These are phyloP conservation scores for Metschnikowia reukaufii DNA, from an alignment of 805 yeast species.

Conservation along the genomic window DNA sequence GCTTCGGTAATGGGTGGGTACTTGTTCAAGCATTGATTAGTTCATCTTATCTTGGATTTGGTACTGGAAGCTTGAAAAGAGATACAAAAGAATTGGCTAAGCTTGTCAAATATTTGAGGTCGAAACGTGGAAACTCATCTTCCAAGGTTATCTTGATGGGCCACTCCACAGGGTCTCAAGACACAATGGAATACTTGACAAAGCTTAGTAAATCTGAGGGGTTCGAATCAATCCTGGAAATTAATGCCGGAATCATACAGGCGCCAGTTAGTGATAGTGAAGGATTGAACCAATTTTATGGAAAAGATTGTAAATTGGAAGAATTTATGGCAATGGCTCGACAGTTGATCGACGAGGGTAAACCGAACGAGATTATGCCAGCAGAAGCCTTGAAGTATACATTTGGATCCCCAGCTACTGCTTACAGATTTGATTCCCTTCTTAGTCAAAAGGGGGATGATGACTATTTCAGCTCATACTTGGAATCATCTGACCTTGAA, in stretches of 20 bases:
- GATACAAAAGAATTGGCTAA: slow-evolving; percentile 58
- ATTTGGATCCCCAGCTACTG: slow-evolving; percentile 61
- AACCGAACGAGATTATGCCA: slow-evolving; percentile 51
- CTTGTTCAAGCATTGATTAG: slow-evolving; percentile 55
- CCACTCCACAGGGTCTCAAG: slow-evolving; percentile 85
- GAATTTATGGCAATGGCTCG: slow-evolving; percentile 28
- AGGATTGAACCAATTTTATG: slow-evolving; percentile 1
- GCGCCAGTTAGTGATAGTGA: slow-evolving; percentile 74
- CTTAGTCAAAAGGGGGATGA: slow-evolving; percentile 64
- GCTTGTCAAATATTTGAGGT: slow-evolving; percentile 55
- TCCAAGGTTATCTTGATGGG: slow-evolving; percentile 65
- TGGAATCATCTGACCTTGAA: slow-evolving; percentile 42
- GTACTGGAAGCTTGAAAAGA: slow-evolving; percentile 56
- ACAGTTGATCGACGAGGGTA: slow-evolving; percentile 44
- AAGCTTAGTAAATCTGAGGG: slow-evolving; percentile 25
- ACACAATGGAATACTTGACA: slow-evolving; percentile 59
- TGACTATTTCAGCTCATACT: too few species aligned
- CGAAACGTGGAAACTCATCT: slow-evolving; percentile 42
- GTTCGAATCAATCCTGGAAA: slow-evolving; percentile 17
- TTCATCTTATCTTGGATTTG: slow-evolving; percentile 72
- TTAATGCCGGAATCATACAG: slow-evolving; percentile 65
- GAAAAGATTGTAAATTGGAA: background rate
- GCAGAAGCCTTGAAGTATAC: slow-evolving; percentile 42
- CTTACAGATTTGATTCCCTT: slow-evolving; percentile 69
- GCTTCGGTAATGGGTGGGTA: slow-evolving; percentile 44